A percentile compares a stretch with the other conserved stretches of the same genome.
phyloP scores from a whole-genome alignment of 805 yeast species.

The Saturnispora zaruensis region DNA sequence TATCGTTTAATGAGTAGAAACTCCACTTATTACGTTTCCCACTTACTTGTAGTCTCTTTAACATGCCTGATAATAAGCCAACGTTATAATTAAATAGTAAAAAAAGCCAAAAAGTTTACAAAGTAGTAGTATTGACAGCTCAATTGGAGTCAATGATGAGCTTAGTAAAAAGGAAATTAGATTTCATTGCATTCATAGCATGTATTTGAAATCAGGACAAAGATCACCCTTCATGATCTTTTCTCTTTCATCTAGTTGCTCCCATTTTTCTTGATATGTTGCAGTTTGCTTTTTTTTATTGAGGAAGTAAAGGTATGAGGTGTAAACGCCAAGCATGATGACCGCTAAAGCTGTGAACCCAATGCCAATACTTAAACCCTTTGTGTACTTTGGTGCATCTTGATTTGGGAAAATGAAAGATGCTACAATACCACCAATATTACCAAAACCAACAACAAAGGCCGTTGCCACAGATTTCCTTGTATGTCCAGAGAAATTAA shows the following conservation, averaged over 20 bases:
- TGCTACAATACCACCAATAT: constrained; percentile 64
- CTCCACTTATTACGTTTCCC: too few species aligned
- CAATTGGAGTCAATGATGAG: too few species aligned
- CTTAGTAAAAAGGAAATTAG: background rate
- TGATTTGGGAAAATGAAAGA: constrained; percentile 45
- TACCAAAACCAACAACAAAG: constrained; percentile 61
- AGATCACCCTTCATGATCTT: constrained; percentile 28
- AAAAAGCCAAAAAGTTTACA: too few species aligned
- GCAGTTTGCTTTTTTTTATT: constrained; percentile 31
- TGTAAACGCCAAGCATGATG: constrained; percentile 26
- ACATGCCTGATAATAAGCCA: too few species aligned
- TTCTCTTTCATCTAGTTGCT: constrained; percentile 20
- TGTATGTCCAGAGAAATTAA: constrained; percentile 56
- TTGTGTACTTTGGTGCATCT: constrained; percentile 51
- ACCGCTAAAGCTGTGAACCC: constrained; percentile 39
- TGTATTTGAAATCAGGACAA: constrained; percentile 40
- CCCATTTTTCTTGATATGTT: constrained; percentile 25
- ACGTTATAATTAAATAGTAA: too few species aligned
- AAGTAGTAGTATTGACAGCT: too few species aligned
- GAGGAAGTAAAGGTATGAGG: constrained; percentile 23
- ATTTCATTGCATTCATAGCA: constrained; percentile 27
- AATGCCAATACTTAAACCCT: constrained; percentile 45
- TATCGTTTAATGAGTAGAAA: too few species aligned
- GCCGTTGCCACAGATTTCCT: constrained; percentile 45
- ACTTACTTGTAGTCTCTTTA: too few species aligned